Percentiles rank a stretch among this genome's conserved stretches.
These are phyloP conservation scores for Volvox reticuliferus DNA, from an alignment of 139 green algal species.

Conservation along the genomic window DNA sequence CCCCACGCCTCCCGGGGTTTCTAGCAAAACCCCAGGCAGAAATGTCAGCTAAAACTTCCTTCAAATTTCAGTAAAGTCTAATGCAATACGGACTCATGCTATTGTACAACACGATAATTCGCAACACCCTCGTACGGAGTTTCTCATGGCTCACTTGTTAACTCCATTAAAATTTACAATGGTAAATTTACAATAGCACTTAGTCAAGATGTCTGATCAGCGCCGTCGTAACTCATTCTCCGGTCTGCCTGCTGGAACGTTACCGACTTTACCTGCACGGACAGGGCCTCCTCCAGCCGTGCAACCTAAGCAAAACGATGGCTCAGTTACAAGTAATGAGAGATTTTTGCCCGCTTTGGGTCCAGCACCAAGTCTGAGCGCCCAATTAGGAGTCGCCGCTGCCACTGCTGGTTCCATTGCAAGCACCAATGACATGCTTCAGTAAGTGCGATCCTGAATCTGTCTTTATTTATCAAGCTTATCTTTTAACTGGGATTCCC, in stretches of 20 bases:
- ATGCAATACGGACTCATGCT: no score
- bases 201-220: neutral
- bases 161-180: no score
- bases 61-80: no score
- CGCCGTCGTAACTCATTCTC: conserved; percentile 17
- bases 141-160: no score
- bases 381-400: neutral
- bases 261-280: conserved; percentile 7
- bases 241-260: neutral
- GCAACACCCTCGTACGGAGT: no score
- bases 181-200: neutral
- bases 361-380: neutral
- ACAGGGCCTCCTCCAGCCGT: neutral
- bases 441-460: neutral
- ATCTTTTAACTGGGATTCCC: neutral
- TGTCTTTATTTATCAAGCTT: neutral
- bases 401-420: neutral
- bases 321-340: neutral
- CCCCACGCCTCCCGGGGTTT: no score
- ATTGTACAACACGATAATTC: no score
- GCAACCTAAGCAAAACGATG: neutral
- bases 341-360: conserved; percentile 10
- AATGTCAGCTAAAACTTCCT: no score
- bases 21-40: no score
- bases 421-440: neutral